Evolutionary conservation across 1,139 yeast genomes (phyloP).

Genomic region (Hemisphaericaspora subhashii): DNA sequence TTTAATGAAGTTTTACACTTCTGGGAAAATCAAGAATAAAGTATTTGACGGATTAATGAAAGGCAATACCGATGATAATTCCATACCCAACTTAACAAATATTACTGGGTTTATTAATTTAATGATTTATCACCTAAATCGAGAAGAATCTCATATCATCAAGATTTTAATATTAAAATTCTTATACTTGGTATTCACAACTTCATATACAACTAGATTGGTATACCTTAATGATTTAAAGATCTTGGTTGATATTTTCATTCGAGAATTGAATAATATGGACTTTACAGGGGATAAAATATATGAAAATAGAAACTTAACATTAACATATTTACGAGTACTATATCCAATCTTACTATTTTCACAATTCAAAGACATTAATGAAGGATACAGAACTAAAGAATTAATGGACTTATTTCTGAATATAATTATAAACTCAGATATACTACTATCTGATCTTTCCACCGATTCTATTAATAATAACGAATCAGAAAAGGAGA

Average conservation of each 20-base stretch:
- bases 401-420: conserved; percentile 54
- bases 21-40: conserved; percentile 37
- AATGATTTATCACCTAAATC: conserved; percentile 59
- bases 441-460: conserved; percentile 7
- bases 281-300: conserved; percentile 38
- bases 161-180: conserved; percentile 80
- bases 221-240: conserved; percentile 83
- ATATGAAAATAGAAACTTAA: conserved; percentile 53
- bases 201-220: conserved; percentile 61
- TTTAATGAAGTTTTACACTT: conserved; percentile 57
- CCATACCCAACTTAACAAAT: conserved; percentile 21
- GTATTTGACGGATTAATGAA: conserved; percentile 48
- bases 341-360: conserved; percentile 68
- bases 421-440: conserved; percentile 38
- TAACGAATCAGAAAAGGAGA: conserved; percentile 24
- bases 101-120: conserved; percentile 43
- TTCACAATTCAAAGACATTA: conserved; percentile 55
- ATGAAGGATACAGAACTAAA: conserved; percentile 54
- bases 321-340: conserved; percentile 77
- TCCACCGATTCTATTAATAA: not conserved
- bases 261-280: conserved; percentile 74
- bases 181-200: conserved; percentile 71
- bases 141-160: conserved; percentile 71
- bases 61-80: conserved; percentile 13
- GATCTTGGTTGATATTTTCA: conserved; percentile 81